Evolutionary conservation across 176 grass and related monocot genomes (phyloP).

Genomic region (Phragmites australis): DNA sequence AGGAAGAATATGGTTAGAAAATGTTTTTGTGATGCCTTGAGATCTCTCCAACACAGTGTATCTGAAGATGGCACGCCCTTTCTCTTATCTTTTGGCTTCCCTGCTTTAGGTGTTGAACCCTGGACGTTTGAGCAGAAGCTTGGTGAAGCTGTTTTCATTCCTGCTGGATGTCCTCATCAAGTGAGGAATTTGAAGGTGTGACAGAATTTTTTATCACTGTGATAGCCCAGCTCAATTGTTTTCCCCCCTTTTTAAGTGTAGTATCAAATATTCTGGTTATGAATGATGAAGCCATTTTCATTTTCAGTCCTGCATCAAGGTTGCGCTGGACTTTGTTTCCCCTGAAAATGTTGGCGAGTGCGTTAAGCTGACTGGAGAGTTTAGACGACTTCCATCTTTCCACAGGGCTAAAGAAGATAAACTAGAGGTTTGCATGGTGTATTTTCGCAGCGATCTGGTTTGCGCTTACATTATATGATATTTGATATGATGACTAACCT

Average conservation of each 20-base stretch:
- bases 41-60: not conserved
- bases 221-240: not conserved
- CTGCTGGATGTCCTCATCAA: constrained; percentile 88
- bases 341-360: constrained; percentile 75
- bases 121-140: constrained; percentile 93
- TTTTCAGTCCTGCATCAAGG: constrained; percentile 89
- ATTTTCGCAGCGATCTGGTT: not conserved
- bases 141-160: constrained; percentile 81
- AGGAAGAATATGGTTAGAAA: constrained; percentile 73
- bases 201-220: not conserved
- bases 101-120: constrained; percentile 73
- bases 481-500: not conserved
- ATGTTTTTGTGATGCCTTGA: not conserved
- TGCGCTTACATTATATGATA: not conserved
- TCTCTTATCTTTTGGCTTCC: not conserved
- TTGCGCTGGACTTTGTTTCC: constrained; percentile 81
- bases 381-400: constrained; percentile 61
- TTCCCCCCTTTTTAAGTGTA: not conserved
- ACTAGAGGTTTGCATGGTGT: constrained; percentile 48
- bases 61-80: not conserved
- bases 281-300: constrained; percentile 19
- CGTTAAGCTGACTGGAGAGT: constrained; percentile 60
- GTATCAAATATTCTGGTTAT: constrained; percentile 4
- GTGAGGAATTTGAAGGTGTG: constrained; percentile 87
- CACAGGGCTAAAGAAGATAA: constrained; percentile 89